Base-by-base conservation (phyloP, 129 eudicot species). In the Ambrosia trifida region DNA sequence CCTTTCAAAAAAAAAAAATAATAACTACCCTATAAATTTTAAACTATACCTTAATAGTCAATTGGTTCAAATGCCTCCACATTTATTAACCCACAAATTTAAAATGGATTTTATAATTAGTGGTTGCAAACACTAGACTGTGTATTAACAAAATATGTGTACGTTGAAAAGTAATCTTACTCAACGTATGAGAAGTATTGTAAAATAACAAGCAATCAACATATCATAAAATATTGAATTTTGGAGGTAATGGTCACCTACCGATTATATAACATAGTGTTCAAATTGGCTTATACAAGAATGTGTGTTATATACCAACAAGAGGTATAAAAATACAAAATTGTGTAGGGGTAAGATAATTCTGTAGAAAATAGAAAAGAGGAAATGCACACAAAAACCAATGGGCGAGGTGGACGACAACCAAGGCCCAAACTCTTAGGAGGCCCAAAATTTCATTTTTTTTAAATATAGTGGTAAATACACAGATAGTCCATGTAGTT, bases 1-100 rank as follows among this genome's bases (percentile, higher is more conserved):
- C n/a, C n/a, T n/a, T n/a, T n/a, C n/a, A n/a, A n/a, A n/a, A n/a
- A n/a, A n/a, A n/a, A n/a, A n/a, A n/a, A n/a, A n/a, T n/a, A n/a
- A 45, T 61, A 72, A 32, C 64, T 60, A 43, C 45, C 69, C 7
- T 41, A 62, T 73, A 49, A 73, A 73, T 63, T 73, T 63, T 49
- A 4, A 49, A 49, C 30, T 49, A 64, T 63, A 45, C 31, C 30
- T 47, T 13, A 64, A 62, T 45, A 31, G 69, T 18, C 68, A 67
- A 67, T 40, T 54, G 61, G 74, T 19, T 60, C 31, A 18, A 57
- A 57, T 67, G 56, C 60, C 35, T 38, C 57, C 66, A 67, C 59
- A 68, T 67, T 24, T 28, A 56, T 45, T 68, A 50, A 57, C 62
- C 47, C 36, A 47, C n/a, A 45, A 72, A 18, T 36, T 31, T 60